Percentiles rank a stretch among this genome's conserved stretches.
Conservation (phyloP, 106 monocot species). For the Dendrobium chrysotoxum region DNA sequence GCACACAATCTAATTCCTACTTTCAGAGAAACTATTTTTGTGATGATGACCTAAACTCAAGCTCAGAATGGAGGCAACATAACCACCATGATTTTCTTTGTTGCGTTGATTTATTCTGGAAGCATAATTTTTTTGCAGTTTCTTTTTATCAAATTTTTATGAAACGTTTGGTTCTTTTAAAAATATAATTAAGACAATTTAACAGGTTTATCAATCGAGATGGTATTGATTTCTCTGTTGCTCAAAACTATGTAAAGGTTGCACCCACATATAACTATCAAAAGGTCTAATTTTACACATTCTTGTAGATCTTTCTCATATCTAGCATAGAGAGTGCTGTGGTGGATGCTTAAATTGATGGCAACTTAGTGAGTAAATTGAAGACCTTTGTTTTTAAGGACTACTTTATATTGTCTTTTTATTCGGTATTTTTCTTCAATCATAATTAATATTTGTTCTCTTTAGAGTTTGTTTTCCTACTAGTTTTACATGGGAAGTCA, state of each 20-base stretch:
- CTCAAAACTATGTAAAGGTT: too few relatives aligned
- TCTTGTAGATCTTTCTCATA: too few relatives aligned
- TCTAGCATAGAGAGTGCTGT: too few relatives aligned
- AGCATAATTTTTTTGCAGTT: not conserved
- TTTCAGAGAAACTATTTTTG: not conserved
- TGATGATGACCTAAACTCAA: not conserved
- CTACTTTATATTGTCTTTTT: not conserved
- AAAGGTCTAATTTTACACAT: too few relatives aligned
- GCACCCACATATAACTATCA: too few relatives aligned
- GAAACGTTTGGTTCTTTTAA: not conserved
- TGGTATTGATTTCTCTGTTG: conserved; percentile 94
- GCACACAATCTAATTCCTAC: not conserved
- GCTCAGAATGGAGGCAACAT: not conserved
- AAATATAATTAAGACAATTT: not conserved
- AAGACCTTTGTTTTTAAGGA: not conserved
- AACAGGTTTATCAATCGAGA: conserved; percentile 89
- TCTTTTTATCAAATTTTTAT: not conserved
- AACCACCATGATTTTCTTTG: not conserved
- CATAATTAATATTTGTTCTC: not conserved
- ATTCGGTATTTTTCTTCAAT: not conserved
- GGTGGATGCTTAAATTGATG: too few relatives aligned
- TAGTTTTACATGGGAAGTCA: too few relatives aligned
- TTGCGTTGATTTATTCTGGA: conserved; percentile 2
- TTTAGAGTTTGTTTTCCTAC: not conserved
- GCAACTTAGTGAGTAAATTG: not conserved